Evolutionary conservation across 805 yeast genomes (phyloP).

Genomic region (Wilhelminamyces savonicus): DNA sequence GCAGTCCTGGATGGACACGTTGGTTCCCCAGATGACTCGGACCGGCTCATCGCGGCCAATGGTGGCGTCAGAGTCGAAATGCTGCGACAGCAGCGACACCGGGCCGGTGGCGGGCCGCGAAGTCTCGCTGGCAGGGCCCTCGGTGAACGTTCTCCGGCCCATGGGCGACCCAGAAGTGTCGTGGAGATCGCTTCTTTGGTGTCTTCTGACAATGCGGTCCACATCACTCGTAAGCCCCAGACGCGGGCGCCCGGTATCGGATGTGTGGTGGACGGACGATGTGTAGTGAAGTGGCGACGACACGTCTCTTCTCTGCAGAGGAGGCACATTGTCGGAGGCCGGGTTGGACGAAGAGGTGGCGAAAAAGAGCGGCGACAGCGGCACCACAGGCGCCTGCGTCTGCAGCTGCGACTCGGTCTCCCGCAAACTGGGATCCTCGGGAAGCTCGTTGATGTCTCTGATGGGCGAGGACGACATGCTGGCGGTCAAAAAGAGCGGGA

Average conservation of each 20-base stretch:
- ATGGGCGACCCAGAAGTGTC: constrained; percentile 66
- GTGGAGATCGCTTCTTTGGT: constrained; percentile 73
- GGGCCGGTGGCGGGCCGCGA: constrained; percentile 4
- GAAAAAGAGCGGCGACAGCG: constrained; percentile 53
- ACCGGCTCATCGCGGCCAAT: constrained; percentile 56
- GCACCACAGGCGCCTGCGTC: constrained; percentile 33
- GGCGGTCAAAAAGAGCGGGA: neutral
- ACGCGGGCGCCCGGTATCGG: constrained; percentile 35
- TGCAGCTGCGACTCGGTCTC: constrained; percentile 32
- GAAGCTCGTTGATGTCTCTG: constrained; percentile 25
- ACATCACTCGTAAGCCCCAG: constrained; percentile 34
- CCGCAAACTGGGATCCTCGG: constrained; percentile 17
- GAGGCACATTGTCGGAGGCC: constrained; percentile 24
- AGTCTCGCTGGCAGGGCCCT: constrained; percentile 9
- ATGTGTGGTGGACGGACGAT: constrained; percentile 32
- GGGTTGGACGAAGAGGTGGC: constrained; percentile 42
- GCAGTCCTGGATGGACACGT: constrained; percentile 87
- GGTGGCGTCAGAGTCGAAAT: constrained; percentile 20
- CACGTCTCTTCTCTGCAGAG: constrained; percentile 23
- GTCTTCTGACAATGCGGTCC: constrained; percentile 40
- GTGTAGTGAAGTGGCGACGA: constrained; percentile 50
- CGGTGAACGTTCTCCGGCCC: constrained; percentile 55
- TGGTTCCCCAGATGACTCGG: constrained; percentile 97
- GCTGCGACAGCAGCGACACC: constrained; percentile 18
- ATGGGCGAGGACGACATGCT: constrained; percentile 25